Percentiles rank a stretch among this genome's conserved stretches.
Conservation (phyloP, 805 yeast genomes). For the Blastobotrys americana region DNA sequence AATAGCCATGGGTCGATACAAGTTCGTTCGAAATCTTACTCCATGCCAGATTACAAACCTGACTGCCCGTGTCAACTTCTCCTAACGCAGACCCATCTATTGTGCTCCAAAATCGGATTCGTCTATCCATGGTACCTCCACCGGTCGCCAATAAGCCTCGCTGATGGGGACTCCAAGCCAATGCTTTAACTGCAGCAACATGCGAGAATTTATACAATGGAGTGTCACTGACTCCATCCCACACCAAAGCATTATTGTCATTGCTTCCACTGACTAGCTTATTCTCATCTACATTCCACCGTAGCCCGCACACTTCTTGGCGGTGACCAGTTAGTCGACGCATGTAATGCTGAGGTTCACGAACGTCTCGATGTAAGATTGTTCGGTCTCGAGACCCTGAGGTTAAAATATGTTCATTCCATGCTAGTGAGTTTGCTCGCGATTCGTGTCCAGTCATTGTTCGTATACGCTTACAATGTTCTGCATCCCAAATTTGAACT, state of each 20-base stretch:
- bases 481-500: conserved; percentile 94
- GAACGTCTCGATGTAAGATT: conserved; percentile 84
- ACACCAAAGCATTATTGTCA: conserved; percentile 77
- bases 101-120: conserved; percentile 89
- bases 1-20: conserved; percentile 91
- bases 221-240: conserved; percentile 67
- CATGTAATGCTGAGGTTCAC: conserved; percentile 76
- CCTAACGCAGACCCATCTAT: conserved; percentile 62
- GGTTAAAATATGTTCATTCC: conserved; percentile 86
- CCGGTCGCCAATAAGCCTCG: conserved; percentile 90
- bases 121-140: conserved; percentile 93
- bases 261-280: conserved; percentile 94
- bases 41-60: conserved; percentile 92
- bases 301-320: conserved; percentile 94
- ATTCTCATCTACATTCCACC: conserved; percentile 88
- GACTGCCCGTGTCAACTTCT: conserved; percentile 93
- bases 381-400: conserved; percentile 83
- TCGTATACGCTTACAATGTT: conserved; percentile 70
- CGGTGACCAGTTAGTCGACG: conserved; percentile 66
- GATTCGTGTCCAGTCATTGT: conserved; percentile 87
- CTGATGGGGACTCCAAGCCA: conserved; percentile 97
- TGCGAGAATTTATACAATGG: conserved; percentile 82
- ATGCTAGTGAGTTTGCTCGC: conserved; percentile 80
- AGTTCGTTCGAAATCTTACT: conserved; percentile 85
- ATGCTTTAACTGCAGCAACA: conserved; percentile 91